Percentiles rank a stretch among this genome's conserved stretches.
phyloP scores from a whole-genome alignment of 805 yeast genomes.

The Candida maesae region DNA sequence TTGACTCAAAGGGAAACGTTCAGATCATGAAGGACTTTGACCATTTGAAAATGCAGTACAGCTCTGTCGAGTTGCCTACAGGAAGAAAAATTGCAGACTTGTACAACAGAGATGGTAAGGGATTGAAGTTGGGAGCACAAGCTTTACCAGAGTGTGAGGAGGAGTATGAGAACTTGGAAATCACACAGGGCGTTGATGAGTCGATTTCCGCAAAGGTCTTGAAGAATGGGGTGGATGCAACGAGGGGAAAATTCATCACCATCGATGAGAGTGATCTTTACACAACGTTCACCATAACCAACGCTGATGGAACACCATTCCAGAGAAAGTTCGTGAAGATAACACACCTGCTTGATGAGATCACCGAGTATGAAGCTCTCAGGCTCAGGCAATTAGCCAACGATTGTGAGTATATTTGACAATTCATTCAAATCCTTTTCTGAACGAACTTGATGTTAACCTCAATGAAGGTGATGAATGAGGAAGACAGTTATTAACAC shows the following conservation, averaged over 20 bases:
- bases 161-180: slow-evolving; percentile 41
- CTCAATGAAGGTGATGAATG: slow-evolving; percentile 7
- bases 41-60: slow-evolving; percentile 46
- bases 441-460: slow-evolving; percentile 9
- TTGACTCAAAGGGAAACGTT: slow-evolving; percentile 45
- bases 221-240: slow-evolving; percentile 43
- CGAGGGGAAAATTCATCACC: slow-evolving; percentile 47
- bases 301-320: slow-evolving; percentile 37
- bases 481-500: slow-evolving; percentile 11
- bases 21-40: slow-evolving; percentile 54
- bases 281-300: slow-evolving; percentile 40
- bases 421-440: slow-evolving; percentile 2
- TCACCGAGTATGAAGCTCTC: slow-evolving; percentile 25
- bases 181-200: slow-evolving; percentile 35
- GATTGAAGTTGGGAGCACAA: slow-evolving; percentile 23
- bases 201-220: slow-evolving; percentile 45
- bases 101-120: slow-evolving; percentile 22
- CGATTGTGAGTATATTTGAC: slow-evolving; percentile 25
- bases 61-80: slow-evolving; percentile 32
- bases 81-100: slow-evolving; percentile 25
- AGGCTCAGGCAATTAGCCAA: slow-evolving; percentile 21
- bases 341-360: slow-evolving; percentile 20
- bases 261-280: slow-evolving; percentile 41
- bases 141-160: slow-evolving; percentile 34
- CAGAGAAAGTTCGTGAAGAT: slow-evolving; percentile 23